Conservation (phyloP, 257 asterid genomes). For the Salvia rosmarinus region DNA sequence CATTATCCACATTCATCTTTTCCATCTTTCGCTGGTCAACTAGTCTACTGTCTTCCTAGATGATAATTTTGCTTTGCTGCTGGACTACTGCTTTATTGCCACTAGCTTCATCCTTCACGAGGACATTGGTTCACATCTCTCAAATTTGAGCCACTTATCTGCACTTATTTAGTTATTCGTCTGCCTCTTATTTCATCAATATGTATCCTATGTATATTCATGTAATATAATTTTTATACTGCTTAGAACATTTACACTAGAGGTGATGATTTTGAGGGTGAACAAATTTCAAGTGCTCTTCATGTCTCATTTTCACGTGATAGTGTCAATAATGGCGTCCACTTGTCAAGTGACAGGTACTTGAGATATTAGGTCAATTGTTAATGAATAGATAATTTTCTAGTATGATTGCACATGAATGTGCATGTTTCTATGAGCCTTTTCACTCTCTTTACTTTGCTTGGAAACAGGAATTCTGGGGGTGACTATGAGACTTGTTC, state of each 20-base stretch:
- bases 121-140: constrained; percentile 18
- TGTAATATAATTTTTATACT: constrained; percentile 18
- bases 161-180: constrained; percentile 19
- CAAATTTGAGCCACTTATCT: constrained; percentile 10
- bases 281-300: constrained; percentile 49
- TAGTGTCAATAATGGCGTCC: constrained; percentile 43
- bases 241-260: constrained; percentile 58
- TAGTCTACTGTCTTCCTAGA: neutral
- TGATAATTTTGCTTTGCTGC: constrained; percentile 20
- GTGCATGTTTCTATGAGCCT: constrained; percentile 28
- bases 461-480: constrained; percentile 59
- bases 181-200: constrained; percentile 30
- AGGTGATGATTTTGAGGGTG: constrained; percentile 61
- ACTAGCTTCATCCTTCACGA: constrained; percentile 16
- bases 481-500: constrained; percentile 80
- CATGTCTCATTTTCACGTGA: constrained; percentile 37
- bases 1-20: neutral
- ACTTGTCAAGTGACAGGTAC: constrained; percentile 50
- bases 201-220: constrained; percentile 9
- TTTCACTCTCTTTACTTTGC: constrained; percentile 40
- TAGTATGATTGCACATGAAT: neutral
- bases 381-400: constrained; percentile 6
- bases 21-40: neutral
- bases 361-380: constrained; percentile 16
- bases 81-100: neutral